Evolutionary conservation across 495 filamentous ascomycete species (phyloP).

Genomic region (Podospora didyma): DNA sequence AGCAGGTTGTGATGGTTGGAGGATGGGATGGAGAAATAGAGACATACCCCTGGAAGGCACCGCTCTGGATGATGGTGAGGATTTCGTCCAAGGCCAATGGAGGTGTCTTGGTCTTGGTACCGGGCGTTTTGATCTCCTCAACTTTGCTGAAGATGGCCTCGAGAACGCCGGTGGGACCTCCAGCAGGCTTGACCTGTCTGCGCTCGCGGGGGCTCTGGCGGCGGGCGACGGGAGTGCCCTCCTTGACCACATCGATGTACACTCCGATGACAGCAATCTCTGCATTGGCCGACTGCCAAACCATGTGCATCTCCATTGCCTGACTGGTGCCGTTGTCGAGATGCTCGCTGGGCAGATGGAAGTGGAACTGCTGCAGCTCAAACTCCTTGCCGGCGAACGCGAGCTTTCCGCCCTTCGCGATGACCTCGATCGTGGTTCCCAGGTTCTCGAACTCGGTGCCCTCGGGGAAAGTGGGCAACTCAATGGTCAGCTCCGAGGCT

Average conservation of each 20-base stretch:
- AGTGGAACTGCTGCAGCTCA: constrained; percentile 61
- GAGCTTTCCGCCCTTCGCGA: constrained; percentile 36
- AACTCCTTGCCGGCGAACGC: constrained; percentile 45
- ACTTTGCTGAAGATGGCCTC: constrained; percentile 50
- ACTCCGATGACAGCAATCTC: constrained; percentile 56
- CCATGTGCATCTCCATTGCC: constrained; percentile 65
- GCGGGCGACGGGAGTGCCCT: constrained; percentile 8
- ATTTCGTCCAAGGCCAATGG: constrained; percentile 54
- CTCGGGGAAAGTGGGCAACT: constrained; percentile 30
- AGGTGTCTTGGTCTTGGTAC: constrained; percentile 50
- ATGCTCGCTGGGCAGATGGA: constrained; percentile 68
- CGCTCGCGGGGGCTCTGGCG: constrained; percentile 2
- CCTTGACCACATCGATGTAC: constrained; percentile 53
- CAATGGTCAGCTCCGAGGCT: constrained; percentile 29
- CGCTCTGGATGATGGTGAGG: constrained; percentile 43
- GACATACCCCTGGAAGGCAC: constrained; percentile 39
- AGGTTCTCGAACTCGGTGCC: constrained; percentile 55
- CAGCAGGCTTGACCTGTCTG: constrained; percentile 9
- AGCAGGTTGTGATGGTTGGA: background rate
- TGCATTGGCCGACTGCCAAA: constrained; percentile 45
- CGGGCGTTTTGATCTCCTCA: constrained; percentile 49
- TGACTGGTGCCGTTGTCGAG: constrained; percentile 43
- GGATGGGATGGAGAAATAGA: background rate
- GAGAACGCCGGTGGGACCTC: constrained; percentile 44
- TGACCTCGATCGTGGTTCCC: constrained; percentile 56